Base-by-base conservation (phyloP, 2,329 filamentous ascomycete genomes). In the Phialocephala subalpina region DNA sequence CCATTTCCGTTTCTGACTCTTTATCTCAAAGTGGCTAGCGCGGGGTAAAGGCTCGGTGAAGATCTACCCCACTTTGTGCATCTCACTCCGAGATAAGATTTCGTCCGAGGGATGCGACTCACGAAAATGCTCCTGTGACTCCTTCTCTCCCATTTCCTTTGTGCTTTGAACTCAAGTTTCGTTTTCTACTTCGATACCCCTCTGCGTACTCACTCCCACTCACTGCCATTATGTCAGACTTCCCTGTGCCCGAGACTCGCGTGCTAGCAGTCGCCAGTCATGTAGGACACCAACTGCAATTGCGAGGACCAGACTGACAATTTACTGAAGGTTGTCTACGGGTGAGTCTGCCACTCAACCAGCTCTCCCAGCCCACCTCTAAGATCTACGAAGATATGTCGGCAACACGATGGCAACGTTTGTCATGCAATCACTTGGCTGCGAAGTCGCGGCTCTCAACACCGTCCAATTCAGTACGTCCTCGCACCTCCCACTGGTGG, bases 361-460 rank as follows among this genome's bases (percentile, higher is more conserved):
- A 22, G 6, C 18, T 11, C 22, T 36, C 58, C 27, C 29, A 56
- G 9, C 25, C 49, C 2, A 53, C 14, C 49, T 33, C 14, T 73
- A 69, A 74, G 63, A 20, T 25, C 42, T 60, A 18, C 12, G 47
- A 78, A 97, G 96, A 77, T 95, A 97, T 85, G 96, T 99, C 72
- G 96, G 96, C 60, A 99, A 99, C 79, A 97, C 95, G 75, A 97
- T 99, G 84, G 94, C 94, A 49, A 94, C 94, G 1, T 97, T 97
- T 76, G 93, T 94, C 71, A 91, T 99, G 85, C 95, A 99, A 79
- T 91, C 92, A 0, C 82, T 99, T 59, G 96, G 96, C 57, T 97
- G 94, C 76, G 95, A 99, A 75, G 95, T 97, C 7, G 92, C 94
- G 9, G 93, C 94, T 2, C 86, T 99, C 74, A 97, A 99, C 78